Evolutionary conservation across 2,329 filamentous ascomycete genomes (phyloP).

Genomic region (Canariomyces notabilis): DNA sequence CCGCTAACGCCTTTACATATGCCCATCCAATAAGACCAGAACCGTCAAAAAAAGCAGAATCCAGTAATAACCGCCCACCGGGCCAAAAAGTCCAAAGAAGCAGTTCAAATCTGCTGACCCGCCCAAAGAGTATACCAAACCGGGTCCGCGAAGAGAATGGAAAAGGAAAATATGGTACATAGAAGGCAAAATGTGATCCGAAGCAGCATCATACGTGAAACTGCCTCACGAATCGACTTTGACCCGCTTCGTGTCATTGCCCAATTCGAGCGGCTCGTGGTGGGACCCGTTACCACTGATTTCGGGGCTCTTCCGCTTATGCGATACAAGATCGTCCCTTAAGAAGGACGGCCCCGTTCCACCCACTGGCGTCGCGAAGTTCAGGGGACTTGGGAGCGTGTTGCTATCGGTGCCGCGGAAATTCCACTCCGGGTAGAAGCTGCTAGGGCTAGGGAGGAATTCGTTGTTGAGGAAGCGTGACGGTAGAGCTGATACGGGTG

Average conservation of each 20-base stretch:
- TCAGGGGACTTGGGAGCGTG: conserved; percentile 85
- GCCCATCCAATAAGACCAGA: background rate
- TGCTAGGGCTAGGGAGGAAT: conserved; percentile 83
- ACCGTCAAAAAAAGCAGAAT: background rate
- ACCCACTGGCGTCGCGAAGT: conserved; percentile 78
- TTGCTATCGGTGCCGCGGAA: conserved; percentile 69
- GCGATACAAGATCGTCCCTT: conserved; percentile 45
- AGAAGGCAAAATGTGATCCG: conserved; percentile 14
- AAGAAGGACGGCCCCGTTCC: conserved; percentile 59
- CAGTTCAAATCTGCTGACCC: background rate
- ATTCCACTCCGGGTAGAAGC: conserved; percentile 89
- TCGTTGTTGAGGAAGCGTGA: conserved; percentile 86
- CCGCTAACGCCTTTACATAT: conserved; percentile 5
- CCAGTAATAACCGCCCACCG: background rate
- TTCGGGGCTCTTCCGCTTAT: conserved; percentile 57
- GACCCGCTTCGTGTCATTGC: conserved; percentile 48
- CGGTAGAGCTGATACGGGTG: conserved; percentile 89
- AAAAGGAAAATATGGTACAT: conserved; percentile 11
- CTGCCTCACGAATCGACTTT: conserved; percentile 42
- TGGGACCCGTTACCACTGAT: conserved; percentile 36
- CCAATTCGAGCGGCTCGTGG: conserved; percentile 38
- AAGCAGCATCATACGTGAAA: conserved; percentile 1
- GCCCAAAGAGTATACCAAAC: background rate
- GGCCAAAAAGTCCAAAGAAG: background rate
- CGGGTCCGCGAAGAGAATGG: background rate